phyloP scores from a whole-genome alignment of 805 yeast genomes.

The Yarrowia keelungensis region DNA sequence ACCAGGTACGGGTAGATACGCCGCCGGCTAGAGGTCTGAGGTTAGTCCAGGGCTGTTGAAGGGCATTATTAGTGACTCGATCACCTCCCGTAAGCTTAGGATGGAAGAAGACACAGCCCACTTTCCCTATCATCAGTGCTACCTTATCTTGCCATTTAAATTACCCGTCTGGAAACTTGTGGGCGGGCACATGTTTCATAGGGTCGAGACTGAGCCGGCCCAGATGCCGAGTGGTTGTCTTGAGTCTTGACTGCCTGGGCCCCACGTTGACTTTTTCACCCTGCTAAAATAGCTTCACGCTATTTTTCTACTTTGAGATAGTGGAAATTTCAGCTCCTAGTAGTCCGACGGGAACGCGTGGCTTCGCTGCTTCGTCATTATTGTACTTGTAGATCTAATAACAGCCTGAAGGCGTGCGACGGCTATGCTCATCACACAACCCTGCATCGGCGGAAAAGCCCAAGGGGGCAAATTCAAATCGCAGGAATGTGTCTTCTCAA shows the following conservation, averaged over 20 bases:
- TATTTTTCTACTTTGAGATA: not conserved
- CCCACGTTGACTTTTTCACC: not conserved
- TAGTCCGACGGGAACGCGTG: not conserved
- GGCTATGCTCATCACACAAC: slow-evolving; percentile 7
- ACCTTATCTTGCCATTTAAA: slow-evolving; percentile 7
- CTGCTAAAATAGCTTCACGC: not conserved
- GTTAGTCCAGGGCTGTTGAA: no score
- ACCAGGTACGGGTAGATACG: no score
- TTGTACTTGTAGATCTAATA: no score
- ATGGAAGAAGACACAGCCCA: slow-evolving; percentile 7
- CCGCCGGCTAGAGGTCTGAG: no score
- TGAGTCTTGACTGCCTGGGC: no score
- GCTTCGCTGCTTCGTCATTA: not conserved
- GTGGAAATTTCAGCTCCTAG: no score
- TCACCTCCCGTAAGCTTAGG: not conserved
- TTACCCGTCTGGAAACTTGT: not conserved
- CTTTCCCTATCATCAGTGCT: not conserved
- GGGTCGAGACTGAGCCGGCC: not conserved
- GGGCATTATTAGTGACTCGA: no score
- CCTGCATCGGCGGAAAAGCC: slow-evolving; percentile 14
- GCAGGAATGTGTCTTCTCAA: slow-evolving; percentile 10
- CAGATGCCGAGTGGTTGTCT: not conserved
- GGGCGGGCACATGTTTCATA: slow-evolving; percentile 7
- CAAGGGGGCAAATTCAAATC: slow-evolving; percentile 7
- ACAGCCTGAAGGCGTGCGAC: not conserved